These are phyloP conservation scores for Diplodia corticola DNA, from an alignment of 2,329 filamentous ascomycete genomes.

Conservation along the genomic window DNA sequence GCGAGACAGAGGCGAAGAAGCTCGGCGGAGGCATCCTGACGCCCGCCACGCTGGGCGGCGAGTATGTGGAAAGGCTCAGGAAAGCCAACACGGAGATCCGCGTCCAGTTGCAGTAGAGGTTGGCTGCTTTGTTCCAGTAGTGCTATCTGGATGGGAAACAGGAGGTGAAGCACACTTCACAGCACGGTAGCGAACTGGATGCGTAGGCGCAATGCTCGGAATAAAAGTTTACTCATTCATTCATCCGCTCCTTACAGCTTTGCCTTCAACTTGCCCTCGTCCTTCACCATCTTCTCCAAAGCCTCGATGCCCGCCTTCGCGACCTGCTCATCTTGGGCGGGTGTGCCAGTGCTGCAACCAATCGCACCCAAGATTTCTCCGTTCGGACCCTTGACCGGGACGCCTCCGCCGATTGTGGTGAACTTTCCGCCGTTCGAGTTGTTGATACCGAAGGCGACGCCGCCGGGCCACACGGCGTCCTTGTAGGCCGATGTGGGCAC, in stretches of 20 bases:
- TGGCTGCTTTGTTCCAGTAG: neutral
- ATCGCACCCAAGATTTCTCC: conserved; percentile 56
- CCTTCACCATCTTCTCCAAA: conserved; percentile 40
- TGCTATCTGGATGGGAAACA: neutral
- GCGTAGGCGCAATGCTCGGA: neutral
- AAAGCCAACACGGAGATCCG: conserved; percentile 12
- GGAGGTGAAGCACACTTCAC: neutral
- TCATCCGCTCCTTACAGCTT: conserved; percentile 39
- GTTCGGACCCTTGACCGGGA: conserved; percentile 51
- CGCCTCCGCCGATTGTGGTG: conserved; percentile 55
- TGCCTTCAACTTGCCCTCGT: conserved; percentile 38
- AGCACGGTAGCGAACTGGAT: neutral
- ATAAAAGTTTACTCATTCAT: neutral
- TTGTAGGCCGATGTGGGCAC: conserved; percentile 55
- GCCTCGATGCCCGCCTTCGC: conserved; percentile 55
- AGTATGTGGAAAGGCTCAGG: conserved; percentile 55
- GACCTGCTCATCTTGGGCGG: conserved; percentile 56
- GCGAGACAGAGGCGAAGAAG: conserved; percentile 51
- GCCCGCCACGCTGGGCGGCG: conserved; percentile 68
- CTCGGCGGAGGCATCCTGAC: conserved; percentile 70
- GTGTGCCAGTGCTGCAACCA: conserved; percentile 57
- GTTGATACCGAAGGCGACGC: conserved; percentile 53
- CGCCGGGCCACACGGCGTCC: conserved; percentile 56
- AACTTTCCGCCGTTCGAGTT: conserved; percentile 56
- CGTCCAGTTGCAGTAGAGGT: neutral